These are phyloP conservation scores for Phytopythium montanum DNA, from an alignment of 352 stramenopile species.

Conservation along the genomic window DNA sequence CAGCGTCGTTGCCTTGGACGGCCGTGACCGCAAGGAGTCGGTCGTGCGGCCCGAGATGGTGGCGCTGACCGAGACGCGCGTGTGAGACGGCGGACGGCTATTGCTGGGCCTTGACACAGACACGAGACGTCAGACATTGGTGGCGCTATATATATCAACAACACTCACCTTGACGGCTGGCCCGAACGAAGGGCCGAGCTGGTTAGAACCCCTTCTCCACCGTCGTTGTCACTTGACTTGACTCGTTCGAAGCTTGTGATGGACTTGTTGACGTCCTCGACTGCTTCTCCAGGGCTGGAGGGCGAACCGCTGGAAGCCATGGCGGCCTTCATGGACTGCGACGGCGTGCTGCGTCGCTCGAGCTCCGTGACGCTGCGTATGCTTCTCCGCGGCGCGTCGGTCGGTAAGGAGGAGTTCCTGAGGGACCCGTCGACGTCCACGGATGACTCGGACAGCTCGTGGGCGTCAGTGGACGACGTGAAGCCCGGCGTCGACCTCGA, in stretches of 20 bases:
- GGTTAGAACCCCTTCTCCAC: neutral
- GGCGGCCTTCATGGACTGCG: constrained; percentile 27
- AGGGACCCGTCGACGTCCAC: neutral
- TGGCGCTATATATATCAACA: neutral
- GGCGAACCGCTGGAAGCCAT: constrained; percentile 15
- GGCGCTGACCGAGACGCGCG: neutral
- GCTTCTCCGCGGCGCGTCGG: constrained; percentile 13
- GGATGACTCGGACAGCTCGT: neutral
- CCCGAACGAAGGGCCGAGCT: neutral
- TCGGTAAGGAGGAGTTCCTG: constrained; percentile 17
- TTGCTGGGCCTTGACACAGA: neutral
- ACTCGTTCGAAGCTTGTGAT: neutral
- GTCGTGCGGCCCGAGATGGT: constrained; percentile 5
- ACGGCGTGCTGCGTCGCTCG: constrained; percentile 33
- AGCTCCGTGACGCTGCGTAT: constrained; percentile 14
- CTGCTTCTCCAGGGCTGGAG: neutral
- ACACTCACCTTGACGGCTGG: neutral
- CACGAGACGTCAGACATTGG: neutral
- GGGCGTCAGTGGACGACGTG: neutral
- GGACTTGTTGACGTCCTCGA: neutral
- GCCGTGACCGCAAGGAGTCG: neutral
- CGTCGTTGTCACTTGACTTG: neutral
- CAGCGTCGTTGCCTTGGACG: neutral
- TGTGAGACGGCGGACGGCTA: neutral
- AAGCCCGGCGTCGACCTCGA: neutral